Percentiles rank a stretch among this genome's conserved stretches.
Conservation (phyloP, 1,139 yeast species). For the Wickerhamiella pararugosa region DNA sequence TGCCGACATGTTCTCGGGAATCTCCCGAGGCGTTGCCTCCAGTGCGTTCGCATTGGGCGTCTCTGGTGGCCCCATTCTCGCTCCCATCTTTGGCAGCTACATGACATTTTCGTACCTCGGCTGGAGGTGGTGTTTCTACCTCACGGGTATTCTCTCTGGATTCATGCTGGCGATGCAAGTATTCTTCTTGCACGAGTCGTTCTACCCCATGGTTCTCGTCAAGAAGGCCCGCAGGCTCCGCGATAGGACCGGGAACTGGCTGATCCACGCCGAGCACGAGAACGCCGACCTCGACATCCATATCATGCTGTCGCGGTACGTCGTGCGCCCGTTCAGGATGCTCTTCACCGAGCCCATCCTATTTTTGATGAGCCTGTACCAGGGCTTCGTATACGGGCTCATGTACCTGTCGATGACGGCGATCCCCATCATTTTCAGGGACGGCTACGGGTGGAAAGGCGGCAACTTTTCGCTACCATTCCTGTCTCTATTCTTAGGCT, state of each 20-base stretch:
- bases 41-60: constrained; percentile 47
- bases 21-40: constrained; percentile 51
- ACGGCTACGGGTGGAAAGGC: constrained; percentile 26
- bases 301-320: constrained; percentile 46
- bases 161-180: constrained; percentile 34
- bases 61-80: constrained; percentile 58
- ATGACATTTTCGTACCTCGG: constrained; percentile 30
- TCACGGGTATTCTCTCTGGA: constrained; percentile 39
- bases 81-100: constrained; percentile 37
- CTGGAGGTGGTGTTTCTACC: constrained; percentile 62
- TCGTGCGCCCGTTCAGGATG: constrained; percentile 41
- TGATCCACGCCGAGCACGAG: constrained; percentile 36
- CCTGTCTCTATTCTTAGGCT: constrained; percentile 38
- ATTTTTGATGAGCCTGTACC: constrained; percentile 47
- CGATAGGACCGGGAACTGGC: constrained; percentile 34
- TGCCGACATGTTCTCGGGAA: constrained; percentile 55
- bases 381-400: constrained; percentile 75
- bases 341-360: constrained; percentile 49
- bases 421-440: constrained; percentile 52
- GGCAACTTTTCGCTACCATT: constrained; percentile 20
- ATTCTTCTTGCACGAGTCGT: constrained; percentile 41
- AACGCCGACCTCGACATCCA: constrained; percentile 42
- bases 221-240: constrained; percentile 35
- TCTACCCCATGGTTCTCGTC: constrained; percentile 41
- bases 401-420: constrained; percentile 69